Evolutionary conservation across 2,329 filamentous ascomycete genomes (phyloP), one percentile per base, ranked within the genome.

Genomic region (Xylariaceae sp.): DNA sequence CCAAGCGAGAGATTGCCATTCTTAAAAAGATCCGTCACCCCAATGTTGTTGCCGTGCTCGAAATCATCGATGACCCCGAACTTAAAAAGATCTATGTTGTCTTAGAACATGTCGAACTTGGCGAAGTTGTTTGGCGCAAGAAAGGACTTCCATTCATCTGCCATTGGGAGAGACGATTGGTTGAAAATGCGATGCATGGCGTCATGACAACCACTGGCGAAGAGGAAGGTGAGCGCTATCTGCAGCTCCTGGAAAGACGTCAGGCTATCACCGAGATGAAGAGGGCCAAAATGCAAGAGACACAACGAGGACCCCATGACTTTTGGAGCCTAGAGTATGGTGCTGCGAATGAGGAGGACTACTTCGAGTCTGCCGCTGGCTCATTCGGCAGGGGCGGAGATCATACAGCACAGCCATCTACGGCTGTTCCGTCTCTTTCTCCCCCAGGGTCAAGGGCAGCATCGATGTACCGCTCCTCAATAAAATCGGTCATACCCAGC

Each of bases 21-120:
- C 78, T 99, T 65, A 99, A 99, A 72, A 99, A 99, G 76, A 95
- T 95, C 51, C 86, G 92, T 32, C 94, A 99, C 71, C 87, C 89
- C n/a, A 96, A 99, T 67, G 89, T 99, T 41, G 94, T 99, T 59
- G 91, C 89, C 64, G 78, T 99, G 40, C 81, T 97, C 60, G 94
- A 99, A 73, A 91, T 99, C 66, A 97, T 99, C 65, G 94, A 99
- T 69, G 94, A 99, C 69, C 92, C 92, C 1, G 89, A 91, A 65
- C 84, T 91, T 55, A 94, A 95, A 74, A 99, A 99, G 74, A 96
- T 99, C 59, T 99, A 99, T 74, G 92, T 99, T 74, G 89, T 97
- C 26, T 80, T 99, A 43, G 94, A 99, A 71, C 92, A 92, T 71
- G 91, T 96, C 54, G 90, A 96, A 69, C 81, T 92, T 41, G 92